Percentiles rank a stretch among this genome's conserved stretches.
Evolutionary conservation across 345 rosid genomes (phyloP).

Genomic region (Linum trigynum): DNA sequence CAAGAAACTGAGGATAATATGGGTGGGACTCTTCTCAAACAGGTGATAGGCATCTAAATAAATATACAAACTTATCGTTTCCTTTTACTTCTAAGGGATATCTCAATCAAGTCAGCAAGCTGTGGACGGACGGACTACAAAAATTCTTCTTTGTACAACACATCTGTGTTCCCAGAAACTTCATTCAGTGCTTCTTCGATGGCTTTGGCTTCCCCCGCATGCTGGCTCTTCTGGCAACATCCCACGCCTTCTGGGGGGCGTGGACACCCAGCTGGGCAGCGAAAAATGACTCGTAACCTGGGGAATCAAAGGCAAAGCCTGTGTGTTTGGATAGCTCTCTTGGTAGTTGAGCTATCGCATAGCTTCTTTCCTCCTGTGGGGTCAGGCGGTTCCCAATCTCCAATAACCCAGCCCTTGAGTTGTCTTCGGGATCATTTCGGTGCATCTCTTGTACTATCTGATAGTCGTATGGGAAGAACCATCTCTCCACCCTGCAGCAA

Average conservation of each 20-base stretch:
- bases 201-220: conserved; percentile 48
- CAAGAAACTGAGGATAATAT: too few relatives aligned
- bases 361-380: conserved; percentile 71
- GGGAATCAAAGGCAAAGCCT: conserved; percentile 95
- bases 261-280: conserved; percentile 75
- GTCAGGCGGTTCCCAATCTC: conserved; percentile 57
- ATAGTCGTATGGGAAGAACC: conserved; percentile 95
- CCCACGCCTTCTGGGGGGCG: conserved; percentile 97
- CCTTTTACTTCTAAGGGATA: too few relatives aligned
- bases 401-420: conserved; percentile 30
- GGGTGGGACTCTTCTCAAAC: too few relatives aligned
- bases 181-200: conserved; percentile 22
- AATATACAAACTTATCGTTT: too few relatives aligned
- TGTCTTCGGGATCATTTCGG: conserved; percentile 50
- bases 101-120: too few relatives aligned
- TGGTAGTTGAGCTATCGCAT: conserved; percentile 74
- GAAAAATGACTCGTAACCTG: conserved; percentile 97
- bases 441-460: conserved; percentile 95
- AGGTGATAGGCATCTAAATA: too few relatives aligned
- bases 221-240: conserved; percentile 92
- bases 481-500: conserved; percentile 61
- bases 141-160: too few relatives aligned
- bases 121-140: too few relatives aligned
- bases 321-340: conserved; percentile 81
- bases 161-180: background rate